Evolutionary conservation across 352 stramenopile species (phyloP), one percentile per base, ranked within the genome.

Genomic region (Pythium insidiosum): DNA sequence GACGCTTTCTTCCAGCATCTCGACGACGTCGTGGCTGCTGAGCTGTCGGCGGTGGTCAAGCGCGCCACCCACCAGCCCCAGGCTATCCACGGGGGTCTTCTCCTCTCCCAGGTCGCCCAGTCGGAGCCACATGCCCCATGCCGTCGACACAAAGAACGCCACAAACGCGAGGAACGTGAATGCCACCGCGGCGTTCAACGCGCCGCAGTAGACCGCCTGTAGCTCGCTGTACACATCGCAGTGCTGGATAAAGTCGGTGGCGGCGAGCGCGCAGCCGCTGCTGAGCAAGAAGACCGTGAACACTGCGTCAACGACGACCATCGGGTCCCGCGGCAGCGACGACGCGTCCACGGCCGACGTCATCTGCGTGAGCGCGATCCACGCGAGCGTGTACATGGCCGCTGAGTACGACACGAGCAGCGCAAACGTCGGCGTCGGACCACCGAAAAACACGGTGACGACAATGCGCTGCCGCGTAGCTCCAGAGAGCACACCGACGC

Each of bases 221-320:
- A n/a, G n/a, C 21, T 48, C 50, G 26, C 47, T 31, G 28, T 84
- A 37, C 12, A 51, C 39, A 44, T 66, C 46, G 45, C 75, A 88
- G 56, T 85, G 81, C 22, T 60, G 68, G 31, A 84, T 58, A 45
- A 84, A 88, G 55, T 88, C 75, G 33, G 64, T 73, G 20, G 66
- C 75, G 2, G 73, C 73, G 18, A 88, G 53, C 7, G 66, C 68
- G 35, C 66, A 82, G 21, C 66, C 75, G 10, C 62, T 65, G 48
- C 75, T 85, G 43, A 88, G 63, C 36, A 81, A 66, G 36, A 88
- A 66, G 40, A 88, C 73, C 4, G 71, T 79, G 38, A 88, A 78
- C 43, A 76, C 38, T 31, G 71, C 63, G 57, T 88, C 75, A 15
- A 83, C 43, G 40, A 37, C 47, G 37, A 85, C 62, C 41, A 45